Evolutionary conservation across 352 stramenopile genomes (phyloP), one percentile per base, ranked within the genome.

Genomic region (Lagenidium giganteum): DNA sequence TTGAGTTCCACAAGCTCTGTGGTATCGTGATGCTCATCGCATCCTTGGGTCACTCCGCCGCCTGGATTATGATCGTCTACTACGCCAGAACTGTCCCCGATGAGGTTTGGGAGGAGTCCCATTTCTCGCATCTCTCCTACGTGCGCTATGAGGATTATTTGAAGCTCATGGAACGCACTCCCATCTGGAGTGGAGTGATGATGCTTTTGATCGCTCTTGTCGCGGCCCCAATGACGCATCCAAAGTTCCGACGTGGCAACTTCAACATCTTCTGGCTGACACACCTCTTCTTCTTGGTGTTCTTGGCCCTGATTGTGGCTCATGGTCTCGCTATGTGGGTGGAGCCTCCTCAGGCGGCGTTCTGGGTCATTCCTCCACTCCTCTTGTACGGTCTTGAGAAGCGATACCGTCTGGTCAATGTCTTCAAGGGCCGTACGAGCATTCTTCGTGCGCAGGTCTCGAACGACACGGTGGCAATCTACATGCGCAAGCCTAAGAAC

Each of bases 1-100:
- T 86, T 23, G 67, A 77, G 38, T 89, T 87, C 36, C 73, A 84
- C 58, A 86, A 83, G 55, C 65, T 89, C 54, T 78, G 67, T n/a
- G 77, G 77, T 16, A 47, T 79, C n/a, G 67, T 89, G n/a, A 54
- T 86, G 48, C 43, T 89, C 35, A 39, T 85, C 8, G 70, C 76
- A 5, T 69, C 67, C 2, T 32, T 87, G 13, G 68, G 60, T 1
- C 76, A 87, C 60, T 70, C 69, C 1, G 45, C 42, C 3, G 67
- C 66, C 13, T 83, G 72, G 69, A 24, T 82, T 5, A 57, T 76
- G 13, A 81, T 85, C 32, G 57, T 87, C 14, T 53, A 68, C 30
- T 78, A 83, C 42, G 47, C 73, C 2, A 62, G 61, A 5, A 75
- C 55, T 0, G 65, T 68, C 5, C 47, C 67, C 0, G 18, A 64